A percentile compares a stretch with the other conserved stretches of the same genome.
These are phyloP conservation scores for Candida neerlandica DNA, from an alignment of 1,139 yeast species.

Conservation along the genomic window DNA sequence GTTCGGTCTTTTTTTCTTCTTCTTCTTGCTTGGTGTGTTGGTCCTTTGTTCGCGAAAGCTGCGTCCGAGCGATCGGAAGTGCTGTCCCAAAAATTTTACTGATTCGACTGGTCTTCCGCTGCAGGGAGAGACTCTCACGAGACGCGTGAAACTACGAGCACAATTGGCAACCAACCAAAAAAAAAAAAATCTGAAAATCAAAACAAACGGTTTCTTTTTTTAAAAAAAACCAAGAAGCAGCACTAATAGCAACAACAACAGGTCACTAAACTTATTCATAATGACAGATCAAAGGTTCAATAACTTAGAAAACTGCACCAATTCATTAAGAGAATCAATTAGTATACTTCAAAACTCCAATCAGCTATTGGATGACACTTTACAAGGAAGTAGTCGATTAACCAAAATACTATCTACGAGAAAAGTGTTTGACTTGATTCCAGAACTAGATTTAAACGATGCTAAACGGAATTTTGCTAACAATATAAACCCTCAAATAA, in stretches of 20 bases:
- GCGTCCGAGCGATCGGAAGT: no score
- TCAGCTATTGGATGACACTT: slow-evolving; percentile 31
- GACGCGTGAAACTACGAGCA: no score
- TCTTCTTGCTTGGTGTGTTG: no score
- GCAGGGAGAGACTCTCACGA: no score
- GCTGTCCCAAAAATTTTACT: no score
- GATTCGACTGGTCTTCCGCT: no score
- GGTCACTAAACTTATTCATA: background rate
- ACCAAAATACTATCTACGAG: slow-evolving; percentile 36
- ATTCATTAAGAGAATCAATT: slow-evolving; percentile 34
- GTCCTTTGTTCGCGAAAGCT: no score
- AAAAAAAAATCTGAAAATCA: no score
- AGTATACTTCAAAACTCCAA: slow-evolving; percentile 34
- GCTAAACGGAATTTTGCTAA: slow-evolving; percentile 36
- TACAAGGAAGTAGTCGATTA: slow-evolving; percentile 37
- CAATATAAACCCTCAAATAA: slow-evolving; percentile 40
- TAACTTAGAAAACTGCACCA: slow-evolving; percentile 27
- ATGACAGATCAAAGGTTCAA: slow-evolving; percentile 6
- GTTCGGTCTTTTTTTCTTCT: no score
- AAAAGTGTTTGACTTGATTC: slow-evolving; percentile 45
- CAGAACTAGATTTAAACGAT: slow-evolving; percentile 42
- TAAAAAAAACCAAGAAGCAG: slow-evolving; percentile 2
- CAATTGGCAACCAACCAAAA: no score
- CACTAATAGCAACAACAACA: background rate
- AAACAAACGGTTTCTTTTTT: background rate